Evolutionary conservation across 768 basidiomycete genomes (phyloP), one percentile per base, ranked within the genome.

Genomic region (Tulasnella sp.): DNA sequence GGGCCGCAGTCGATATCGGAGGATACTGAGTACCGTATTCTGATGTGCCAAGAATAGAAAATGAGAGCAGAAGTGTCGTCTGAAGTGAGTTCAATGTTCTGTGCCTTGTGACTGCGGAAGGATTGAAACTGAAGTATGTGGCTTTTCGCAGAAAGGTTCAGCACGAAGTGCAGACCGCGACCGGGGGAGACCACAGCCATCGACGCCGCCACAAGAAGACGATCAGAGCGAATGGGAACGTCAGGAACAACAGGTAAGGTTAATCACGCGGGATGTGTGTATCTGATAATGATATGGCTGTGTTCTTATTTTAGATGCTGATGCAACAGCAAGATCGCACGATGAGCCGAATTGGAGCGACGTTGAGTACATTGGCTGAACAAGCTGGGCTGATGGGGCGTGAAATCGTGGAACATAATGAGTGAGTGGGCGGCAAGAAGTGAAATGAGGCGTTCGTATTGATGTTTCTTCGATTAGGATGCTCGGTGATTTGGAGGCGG

Each of bases 341-440:
- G 0, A 82, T 99, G 59, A 79, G 82, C 49, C 76, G 83, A 0
- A 92, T 99, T 61, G 76, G 82, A 0, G 89, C 90, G 0, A 91
- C 92, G 1, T 65, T 99, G 47, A 78, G 63, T 51, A 91, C 83
- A 0, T 69, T 99, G 5, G 81, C 82, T 0, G 81, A 86, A 56
- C 95, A 98, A 66, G 95, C 95, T 0, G 84, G 83, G 9, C 69
- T 96, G 28, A 99, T 99, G 79, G 93, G 93, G 0, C 79, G 78
- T 52, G 95, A 99, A 62, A 86, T 98, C 44, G 70, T 64, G 7
- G 89, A 92, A 62, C 95, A 99, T 60, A 86, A 83, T 58, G 87
- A 88, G 93, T 93, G 56, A 56, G 78, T 59, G 8, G n/a, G n/a
- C n/a, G 3, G 34, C 43, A 13, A 15, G 39, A 24, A 22, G 13